A percentile compares a stretch with the other conserved stretches of the same genome.
These are phyloP conservation scores for Alternaria ethzedia DNA, from an alignment of 2,329 filamentous ascomycete genomes.

Conservation along the genomic window DNA sequence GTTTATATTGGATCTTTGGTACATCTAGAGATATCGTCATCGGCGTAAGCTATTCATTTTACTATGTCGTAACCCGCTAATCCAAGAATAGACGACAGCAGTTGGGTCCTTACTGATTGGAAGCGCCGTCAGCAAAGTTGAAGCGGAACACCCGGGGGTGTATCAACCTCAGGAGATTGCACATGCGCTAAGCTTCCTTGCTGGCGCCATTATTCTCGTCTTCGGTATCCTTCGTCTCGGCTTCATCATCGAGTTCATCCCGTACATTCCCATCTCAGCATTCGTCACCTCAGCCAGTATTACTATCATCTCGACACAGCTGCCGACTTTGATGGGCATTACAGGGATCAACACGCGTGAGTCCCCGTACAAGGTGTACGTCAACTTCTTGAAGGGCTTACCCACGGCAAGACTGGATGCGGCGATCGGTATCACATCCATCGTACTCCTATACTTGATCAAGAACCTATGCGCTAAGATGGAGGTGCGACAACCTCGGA, in stretches of 20 bases:
- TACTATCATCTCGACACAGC: slow-evolving; percentile 83
- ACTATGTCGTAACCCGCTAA: slow-evolving; percentile 1
- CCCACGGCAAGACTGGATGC: slow-evolving; percentile 75
- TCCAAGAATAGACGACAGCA: slow-evolving; percentile 73
- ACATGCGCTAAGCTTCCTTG: slow-evolving; percentile 77
- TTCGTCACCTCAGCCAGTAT: slow-evolving; percentile 98
- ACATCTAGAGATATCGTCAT: slow-evolving; percentile 98
- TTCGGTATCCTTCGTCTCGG: slow-evolving; percentile 82
- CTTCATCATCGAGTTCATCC: slow-evolving; percentile 93
- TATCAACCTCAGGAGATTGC: slow-evolving; percentile 70
- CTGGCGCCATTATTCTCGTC: slow-evolving; percentile 76
- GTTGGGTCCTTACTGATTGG: slow-evolving; percentile 92
- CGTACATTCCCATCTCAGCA: slow-evolving; percentile 85
- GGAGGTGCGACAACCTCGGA: slow-evolving; percentile 70
- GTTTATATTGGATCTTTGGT: slow-evolving; percentile 96
- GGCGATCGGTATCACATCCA: slow-evolving; percentile 83
- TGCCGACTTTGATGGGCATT: slow-evolving; percentile 81
- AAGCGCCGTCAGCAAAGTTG: slow-evolving; percentile 72
- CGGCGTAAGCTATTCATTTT: slow-evolving; percentile 65
- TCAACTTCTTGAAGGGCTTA: slow-evolving; percentile 79
- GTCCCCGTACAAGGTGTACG: slow-evolving; percentile 80
- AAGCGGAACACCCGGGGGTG: slow-evolving; percentile 63
- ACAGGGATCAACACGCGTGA: slow-evolving; percentile 74
- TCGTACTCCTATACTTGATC: slow-evolving; percentile 73
- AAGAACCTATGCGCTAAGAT: slow-evolving; percentile 63